These are phyloP conservation scores for Mycena polygramma DNA, from an alignment of 768 basidiomycete genomes.

Conservation along the genomic window DNA sequence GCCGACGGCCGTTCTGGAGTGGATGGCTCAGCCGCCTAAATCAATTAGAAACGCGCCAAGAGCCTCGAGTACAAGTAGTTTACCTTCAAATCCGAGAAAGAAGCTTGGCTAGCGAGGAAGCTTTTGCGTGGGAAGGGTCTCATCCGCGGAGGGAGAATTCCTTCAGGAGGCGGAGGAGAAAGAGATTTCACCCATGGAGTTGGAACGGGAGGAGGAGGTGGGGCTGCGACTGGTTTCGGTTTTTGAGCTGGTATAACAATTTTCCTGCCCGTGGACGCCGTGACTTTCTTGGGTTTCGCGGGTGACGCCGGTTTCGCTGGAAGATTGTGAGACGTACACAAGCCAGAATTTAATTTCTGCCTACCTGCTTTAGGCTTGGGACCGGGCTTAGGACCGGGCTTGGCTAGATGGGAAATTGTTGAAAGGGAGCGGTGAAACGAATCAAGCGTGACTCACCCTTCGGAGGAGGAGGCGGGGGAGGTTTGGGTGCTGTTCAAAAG, in stretches of 20 bases:
- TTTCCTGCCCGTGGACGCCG: constrained; percentile 13
- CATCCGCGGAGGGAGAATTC: constrained; percentile 36
- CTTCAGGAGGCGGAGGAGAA: constrained; percentile 37
- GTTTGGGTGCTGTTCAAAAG: constrained; percentile 8
- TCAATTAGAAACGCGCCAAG: constrained; percentile 7
- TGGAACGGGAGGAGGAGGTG: not conserved
- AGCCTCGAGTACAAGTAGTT: not conserved
- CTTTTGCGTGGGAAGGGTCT: constrained; percentile 31
- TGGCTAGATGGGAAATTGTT: constrained; percentile 8
- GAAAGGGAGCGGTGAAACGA: not conserved
- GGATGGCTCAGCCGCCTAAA: constrained; percentile 5
- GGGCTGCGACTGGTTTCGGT: constrained; percentile 19
- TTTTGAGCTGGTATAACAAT: constrained; percentile 33
- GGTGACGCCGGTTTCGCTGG: constrained; percentile 29
- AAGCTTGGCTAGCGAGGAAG: constrained; percentile 12
- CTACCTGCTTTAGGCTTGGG: constrained; percentile 26
- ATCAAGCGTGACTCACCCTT: constrained; percentile 15
- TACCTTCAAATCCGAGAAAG: constrained; percentile 28
- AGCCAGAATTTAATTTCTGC: not conserved
- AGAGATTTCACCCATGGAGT: constrained; percentile 18
- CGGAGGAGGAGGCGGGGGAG: constrained; percentile 2
- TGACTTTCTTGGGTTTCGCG: constrained; percentile 28
- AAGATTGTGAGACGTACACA: not conserved
- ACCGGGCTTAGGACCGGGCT: constrained; percentile 35
- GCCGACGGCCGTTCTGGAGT: not conserved